Percentiles rank a stretch among this genome's conserved stretches.
phyloP scores from a whole-genome alignment of 1,139 yeast species.

The Candida sanyaensis region DNA sequence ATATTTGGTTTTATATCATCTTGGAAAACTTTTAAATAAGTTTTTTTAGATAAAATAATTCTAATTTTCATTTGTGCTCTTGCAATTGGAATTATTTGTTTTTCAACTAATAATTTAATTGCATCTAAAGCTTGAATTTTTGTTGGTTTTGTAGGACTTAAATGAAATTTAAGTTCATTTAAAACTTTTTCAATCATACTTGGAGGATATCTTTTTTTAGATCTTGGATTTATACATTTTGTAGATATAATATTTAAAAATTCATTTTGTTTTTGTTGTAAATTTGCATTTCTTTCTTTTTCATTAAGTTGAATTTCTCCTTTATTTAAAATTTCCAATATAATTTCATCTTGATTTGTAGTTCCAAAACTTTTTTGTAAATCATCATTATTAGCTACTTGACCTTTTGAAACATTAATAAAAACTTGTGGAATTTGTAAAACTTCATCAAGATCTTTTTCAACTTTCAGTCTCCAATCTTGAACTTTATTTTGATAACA shows the following conservation, averaged over 20 bases:
- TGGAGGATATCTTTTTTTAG: conserved; percentile 91
- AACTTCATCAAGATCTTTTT: conserved; percentile 93
- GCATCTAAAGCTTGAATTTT: conserved; percentile 93
- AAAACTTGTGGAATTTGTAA: conserved; percentile 95
- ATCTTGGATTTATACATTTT: conserved; percentile 87
- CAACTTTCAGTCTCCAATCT: conserved; percentile 87
- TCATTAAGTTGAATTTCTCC: conserved; percentile 96
- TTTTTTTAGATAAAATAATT: conserved; percentile 52
- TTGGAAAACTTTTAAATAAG: conserved; percentile 45
- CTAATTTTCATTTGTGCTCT: conserved; percentile 92
- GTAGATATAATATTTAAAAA: conserved; percentile 82
- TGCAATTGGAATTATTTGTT: conserved; percentile 88
- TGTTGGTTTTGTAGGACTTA: conserved; percentile 76
- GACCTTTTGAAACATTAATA: conserved; percentile 90
- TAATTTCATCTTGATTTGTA: conserved; percentile 70
- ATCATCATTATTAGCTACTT: conserved; percentile 88
- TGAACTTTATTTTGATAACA: conserved; percentile 97
- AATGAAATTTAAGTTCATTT: conserved; percentile 76
- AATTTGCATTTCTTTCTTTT: conserved; percentile 81
- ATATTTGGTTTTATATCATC: conserved; percentile 54
- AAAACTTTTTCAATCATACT: conserved; percentile 90
- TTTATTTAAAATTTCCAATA: conserved; percentile 76
- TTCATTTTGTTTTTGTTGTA: conserved; percentile 78
- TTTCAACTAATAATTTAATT: conserved; percentile 70
- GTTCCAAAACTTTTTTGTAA: conserved; percentile 73